Evolutionary conservation across 352 stramenopile genomes (phyloP), one percentile per base, ranked within the genome.

Genomic region (Pythium volutum): DNA sequence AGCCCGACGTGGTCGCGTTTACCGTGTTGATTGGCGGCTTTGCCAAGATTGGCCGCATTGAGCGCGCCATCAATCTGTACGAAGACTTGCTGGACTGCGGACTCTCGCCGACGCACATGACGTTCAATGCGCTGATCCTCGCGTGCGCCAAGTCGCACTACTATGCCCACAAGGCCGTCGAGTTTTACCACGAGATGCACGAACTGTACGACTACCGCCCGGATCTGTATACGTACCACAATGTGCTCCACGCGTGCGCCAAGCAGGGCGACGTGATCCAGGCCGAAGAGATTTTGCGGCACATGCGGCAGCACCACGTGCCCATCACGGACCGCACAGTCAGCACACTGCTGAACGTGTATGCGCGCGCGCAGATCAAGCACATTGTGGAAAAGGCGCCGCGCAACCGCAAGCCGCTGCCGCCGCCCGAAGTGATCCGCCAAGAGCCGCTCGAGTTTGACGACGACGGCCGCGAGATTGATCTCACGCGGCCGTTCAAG

Each of bases 151-250:
- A 91, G 67, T 93, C 84, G 56, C 77, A 88, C 69, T 87, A 93
- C 58, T 93, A 85, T 69, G 84, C 84, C 22, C 84, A 91, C 72
- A 93, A 93, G 59, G 80, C 84, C 4, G 64, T 91, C 27, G 84
- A 93, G 42, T 91, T 93, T 42, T 93, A 91, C 74, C 70, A 91
- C 53, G 84, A 93, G 50, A 91, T 93, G 84, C 84, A 93, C 62
- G 84, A 93, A 58, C 62, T 91, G 59, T 93, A 93, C 68, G 84
- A 93, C 65, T 89, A 91, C 69, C 64, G 79, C 25, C 84, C 84
- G 41, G 81, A 91, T 63, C 57, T 80, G 66, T 81, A 84, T 60
- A 87, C 81, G 55, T 93, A 93, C 75, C 80, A 81, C 60, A 90
- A 82, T 43, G 79, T 93, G 62, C 64, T 93, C 31, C 77, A 87